Evolutionary conservation across 257 asterid genomes (phyloP).

Genomic region (Haberlea rhodopensis): DNA sequence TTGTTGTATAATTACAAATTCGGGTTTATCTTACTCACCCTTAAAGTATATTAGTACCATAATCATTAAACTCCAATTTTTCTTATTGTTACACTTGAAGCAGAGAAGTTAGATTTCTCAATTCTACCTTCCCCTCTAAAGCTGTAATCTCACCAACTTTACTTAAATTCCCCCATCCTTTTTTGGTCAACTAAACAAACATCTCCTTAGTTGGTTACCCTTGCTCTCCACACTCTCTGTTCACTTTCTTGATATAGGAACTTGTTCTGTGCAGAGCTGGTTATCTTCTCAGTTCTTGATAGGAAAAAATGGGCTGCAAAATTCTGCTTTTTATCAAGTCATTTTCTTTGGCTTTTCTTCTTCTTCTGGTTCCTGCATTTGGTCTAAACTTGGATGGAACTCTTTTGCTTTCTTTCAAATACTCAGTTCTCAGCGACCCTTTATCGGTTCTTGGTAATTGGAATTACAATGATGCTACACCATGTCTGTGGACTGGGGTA

Average conservation of each 20-base stretch:
- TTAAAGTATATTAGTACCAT: too few species aligned
- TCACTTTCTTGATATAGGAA: conserved; percentile 32
- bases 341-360: conserved; percentile 20
- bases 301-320: background rate
- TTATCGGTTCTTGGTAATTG: conserved; percentile 74
- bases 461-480: conserved; percentile 68
- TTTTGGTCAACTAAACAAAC: conserved; percentile 72
- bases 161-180: conserved; percentile 29
- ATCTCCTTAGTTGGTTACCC: conserved; percentile 45
- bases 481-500: conserved; percentile 83
- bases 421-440: conserved; percentile 75
- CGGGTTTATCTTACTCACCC: too few species aligned
- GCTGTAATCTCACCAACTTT: conserved; percentile 34
- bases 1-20: too few species aligned
- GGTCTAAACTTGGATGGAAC: conserved; percentile 77
- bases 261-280: conserved; percentile 22
- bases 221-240: conserved; percentile 6
- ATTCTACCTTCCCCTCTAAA: background rate
- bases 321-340: conserved; percentile 18
- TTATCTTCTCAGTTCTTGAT: conserved; percentile 20
- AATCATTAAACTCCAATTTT: too few species aligned
- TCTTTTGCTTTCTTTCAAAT: conserved; percentile 78
- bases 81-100: background rate
- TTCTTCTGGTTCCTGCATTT: conserved; percentile 39
- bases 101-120: conserved; percentile 7